A percentile compares a stretch with the other conserved stretches of the same genome.
These are phyloP conservation scores for Phaeosphaeria sp. DNA, from an alignment of 2,329 filamentous ascomycete species.

Conservation along the genomic window DNA sequence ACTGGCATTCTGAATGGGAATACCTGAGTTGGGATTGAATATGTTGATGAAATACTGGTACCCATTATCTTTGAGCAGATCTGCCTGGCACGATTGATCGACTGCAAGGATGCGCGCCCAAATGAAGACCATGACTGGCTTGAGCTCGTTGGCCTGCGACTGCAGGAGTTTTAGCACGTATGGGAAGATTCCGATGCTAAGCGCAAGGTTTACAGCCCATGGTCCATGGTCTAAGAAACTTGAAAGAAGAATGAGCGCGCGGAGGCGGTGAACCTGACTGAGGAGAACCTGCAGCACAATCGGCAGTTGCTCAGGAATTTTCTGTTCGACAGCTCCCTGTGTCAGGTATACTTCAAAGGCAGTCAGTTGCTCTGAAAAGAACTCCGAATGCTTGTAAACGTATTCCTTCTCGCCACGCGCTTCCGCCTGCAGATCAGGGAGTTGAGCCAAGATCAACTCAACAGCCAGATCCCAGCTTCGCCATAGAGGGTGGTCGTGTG, in stretches of 20 bases:
- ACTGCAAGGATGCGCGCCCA: conserved; percentile 97
- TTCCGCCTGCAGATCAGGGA: conserved; percentile 81
- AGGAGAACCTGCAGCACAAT: conserved; percentile 95
- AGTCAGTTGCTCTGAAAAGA: conserved; percentile 96
- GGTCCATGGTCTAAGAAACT: conserved; percentile 94
- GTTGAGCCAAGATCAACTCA: conserved; percentile 89
- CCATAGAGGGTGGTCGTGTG: conserved; percentile 93
- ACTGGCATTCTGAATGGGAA: conserved; percentile 85
- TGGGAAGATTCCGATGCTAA: conserved; percentile 98
- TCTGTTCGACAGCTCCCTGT: conserved; percentile 82
- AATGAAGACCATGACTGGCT: conserved; percentile 99
- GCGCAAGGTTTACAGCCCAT: conserved; percentile 96
- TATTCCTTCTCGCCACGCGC: conserved; percentile 78
- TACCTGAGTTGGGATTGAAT: conserved; percentile 79
- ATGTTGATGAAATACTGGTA: conserved; percentile 97
- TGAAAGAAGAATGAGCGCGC: conserved; percentile 88
- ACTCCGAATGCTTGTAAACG: conserved; percentile 91
- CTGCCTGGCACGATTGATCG: conserved; percentile 89
- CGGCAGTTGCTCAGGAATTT: conserved; percentile 90
- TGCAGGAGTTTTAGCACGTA: conserved; percentile 98
- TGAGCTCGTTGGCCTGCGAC: conserved; percentile 91
- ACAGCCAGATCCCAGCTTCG: conserved; percentile 97
- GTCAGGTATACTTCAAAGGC: conserved; percentile 95
- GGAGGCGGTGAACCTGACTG: conserved; percentile 90
- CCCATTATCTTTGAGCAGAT: conserved; percentile 94